These are phyloP conservation scores for Amanita thiersii DNA, from an alignment of 768 basidiomycete genomes.

Conservation along the genomic window DNA sequence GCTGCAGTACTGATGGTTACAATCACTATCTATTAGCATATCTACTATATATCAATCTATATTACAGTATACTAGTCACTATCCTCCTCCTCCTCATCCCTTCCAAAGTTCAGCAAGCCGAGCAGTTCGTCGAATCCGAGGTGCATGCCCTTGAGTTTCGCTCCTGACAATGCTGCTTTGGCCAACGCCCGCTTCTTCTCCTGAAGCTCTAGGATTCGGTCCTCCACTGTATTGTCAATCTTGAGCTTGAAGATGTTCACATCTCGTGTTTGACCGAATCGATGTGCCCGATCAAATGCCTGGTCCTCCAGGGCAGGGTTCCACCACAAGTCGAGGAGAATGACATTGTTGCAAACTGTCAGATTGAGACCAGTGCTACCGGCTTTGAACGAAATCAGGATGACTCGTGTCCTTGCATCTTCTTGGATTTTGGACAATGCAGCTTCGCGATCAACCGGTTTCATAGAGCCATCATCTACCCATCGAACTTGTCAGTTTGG, in stretches of 20 bases:
- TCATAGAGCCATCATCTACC: slow-evolving; percentile 87
- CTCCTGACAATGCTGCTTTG: slow-evolving; percentile 77
- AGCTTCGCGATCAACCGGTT: slow-evolving; percentile 63
- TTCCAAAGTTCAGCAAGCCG: slow-evolving; percentile 60
- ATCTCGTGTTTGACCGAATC: slow-evolving; percentile 79
- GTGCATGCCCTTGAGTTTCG: slow-evolving; percentile 78
- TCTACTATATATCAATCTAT: neutral
- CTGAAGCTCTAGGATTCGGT: slow-evolving; percentile 87
- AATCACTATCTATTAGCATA: neutral
- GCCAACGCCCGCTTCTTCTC: slow-evolving; percentile 85
- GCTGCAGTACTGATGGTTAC: neutral
- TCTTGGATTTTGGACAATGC: slow-evolving; percentile 67
- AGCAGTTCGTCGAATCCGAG: slow-evolving; percentile 83
- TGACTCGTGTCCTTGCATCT: slow-evolving; percentile 53
- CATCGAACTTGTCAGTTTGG: slow-evolving; percentile 4
- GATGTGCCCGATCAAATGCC: slow-evolving; percentile 88
- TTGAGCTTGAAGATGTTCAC: slow-evolving; percentile 89
- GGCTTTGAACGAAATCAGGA: slow-evolving; percentile 94
- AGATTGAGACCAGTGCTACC: slow-evolving; percentile 94
- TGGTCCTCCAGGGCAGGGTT: slow-evolving; percentile 90
- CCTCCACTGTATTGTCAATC: slow-evolving; percentile 80
- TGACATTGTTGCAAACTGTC: slow-evolving; percentile 90
- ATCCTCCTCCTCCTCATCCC: slow-evolving; percentile 52
- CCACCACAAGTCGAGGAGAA: slow-evolving; percentile 95
- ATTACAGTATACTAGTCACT: neutral